Evolutionary conservation across 768 basidiomycete genomes (phyloP), one percentile per base, ranked within the genome.

Genomic region (Mycena olivaceomarginata): DNA sequence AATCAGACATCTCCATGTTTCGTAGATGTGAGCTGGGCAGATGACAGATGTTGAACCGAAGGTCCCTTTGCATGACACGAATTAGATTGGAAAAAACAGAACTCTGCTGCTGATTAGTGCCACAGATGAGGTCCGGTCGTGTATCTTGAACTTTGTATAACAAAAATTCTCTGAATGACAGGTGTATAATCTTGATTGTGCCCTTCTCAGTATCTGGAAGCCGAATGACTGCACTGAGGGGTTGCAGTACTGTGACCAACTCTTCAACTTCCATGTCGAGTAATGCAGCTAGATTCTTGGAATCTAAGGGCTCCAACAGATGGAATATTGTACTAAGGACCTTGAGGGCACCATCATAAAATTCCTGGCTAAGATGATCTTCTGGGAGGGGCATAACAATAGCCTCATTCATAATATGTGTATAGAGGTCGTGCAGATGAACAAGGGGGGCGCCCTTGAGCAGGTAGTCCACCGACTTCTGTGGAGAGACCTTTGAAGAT

Each of bases 141-240:
- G 2, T 4, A 20, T 31, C 10, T 18, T 51, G 20, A 43, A 72
- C 12, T 1, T 56, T 5, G 13, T 37, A 63, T 10, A 4, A 64
- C 70, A 72, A 64, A 22, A 72, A 72, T 15, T 72, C 70, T 53
- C 70, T 37, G 46, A 72, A 72, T 8, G 70, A 72, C 11, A 72
- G 37, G 43, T 72, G 70, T 64, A 64, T 53, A 10, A 72, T 64
- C n/a, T 56, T n/a, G 0, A 70, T 40, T 39, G 10, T 13, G 0
- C 11, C 62, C 5, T 15, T 22, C 5, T 8, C 5, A 7, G 12
- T 41, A 3, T 72, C 46, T 4, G 70, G 37, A 22, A 72, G 4
- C 1, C 13, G 62, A 5, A 72, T 72, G 0, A 72, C 62, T 18
- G 70, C 70, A 72, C 70, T 72, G 22, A 72, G 63, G 51, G 70